Evolutionary conservation across 306 rosid genomes (phyloP), one percentile per base, ranked within the genome.

Genomic region (Prunus mongolica): DNA sequence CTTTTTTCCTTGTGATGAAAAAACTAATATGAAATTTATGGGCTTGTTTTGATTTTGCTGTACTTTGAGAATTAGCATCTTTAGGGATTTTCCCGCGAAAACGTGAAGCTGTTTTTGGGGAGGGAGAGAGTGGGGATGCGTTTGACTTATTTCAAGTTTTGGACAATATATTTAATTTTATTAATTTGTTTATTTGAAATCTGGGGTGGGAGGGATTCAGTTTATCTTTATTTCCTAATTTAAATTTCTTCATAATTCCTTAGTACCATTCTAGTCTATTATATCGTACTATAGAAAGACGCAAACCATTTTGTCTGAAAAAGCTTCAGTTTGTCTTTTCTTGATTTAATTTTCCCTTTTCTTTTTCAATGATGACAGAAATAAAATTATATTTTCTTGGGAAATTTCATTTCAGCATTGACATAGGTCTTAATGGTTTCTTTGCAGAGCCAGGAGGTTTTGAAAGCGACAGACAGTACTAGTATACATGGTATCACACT

Each of bases 391-490:
- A 56, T 14, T 61, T 60, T 20, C 45, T 64, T 73, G 65, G 65
- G 66, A 9, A 66, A 74, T 89, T 81, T 81, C 44, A 38, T 38
- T 38, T 38, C 44, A 80, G 76, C 44, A 72, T 71, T 78, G 90
- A 82, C 76, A 78, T 76, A 78, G 88, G 86, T 61, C 57, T 67
- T 79, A 71, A 77, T 86, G 80, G 15, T 46, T 54, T 74, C 41
- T 62, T 87, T 89, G 91, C 93, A 92, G 97, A 79, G 82, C 76
- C 90, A 81, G 83, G 87, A 86, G 83, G 79, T 82, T 83, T 74
- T 76, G 97, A 89, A 90, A 95, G 97, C 88, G 97, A 95, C 97
- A 69, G 97, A 87, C 83, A 68, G 87, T 58, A 87, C 87, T 44
- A 87, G 77, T 58, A 25, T 80, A 68, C 93, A 86, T 88, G 98